Evolutionary conservation across 108 stramenopile species (phyloP).

Genomic region (Aurantiochytrium sp.): DNA sequence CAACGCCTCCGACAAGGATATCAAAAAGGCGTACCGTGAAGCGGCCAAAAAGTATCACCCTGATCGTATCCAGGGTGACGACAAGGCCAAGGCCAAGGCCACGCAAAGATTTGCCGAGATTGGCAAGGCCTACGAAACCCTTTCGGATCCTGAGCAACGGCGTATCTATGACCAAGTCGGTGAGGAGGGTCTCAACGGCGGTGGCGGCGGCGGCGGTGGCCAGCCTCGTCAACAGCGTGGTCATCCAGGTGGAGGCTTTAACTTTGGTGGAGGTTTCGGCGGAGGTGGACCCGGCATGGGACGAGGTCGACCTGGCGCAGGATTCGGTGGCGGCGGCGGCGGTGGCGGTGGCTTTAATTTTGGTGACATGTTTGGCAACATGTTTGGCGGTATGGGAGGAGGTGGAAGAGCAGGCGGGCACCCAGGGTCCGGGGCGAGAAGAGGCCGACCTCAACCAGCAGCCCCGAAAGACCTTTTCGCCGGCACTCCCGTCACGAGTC

Average conservation of each 20-base stretch:
- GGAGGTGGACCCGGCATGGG: background rate
- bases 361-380: constrained; percentile 3
- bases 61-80: background rate
- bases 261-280: background rate
- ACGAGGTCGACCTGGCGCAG: background rate
- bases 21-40: constrained; percentile 21
- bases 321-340: background rate
- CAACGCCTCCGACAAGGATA: constrained; percentile 7
- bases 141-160: constrained; percentile 72
- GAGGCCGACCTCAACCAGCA: background rate
- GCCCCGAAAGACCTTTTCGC: background rate
- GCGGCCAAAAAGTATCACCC: constrained; percentile 27
- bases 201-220: background rate
- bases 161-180: constrained; percentile 75
- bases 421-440: background rate
- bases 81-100: constrained; percentile 27
- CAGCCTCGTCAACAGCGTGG: background rate
- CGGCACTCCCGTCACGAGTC: background rate
- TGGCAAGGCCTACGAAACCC: constrained; percentile 79
- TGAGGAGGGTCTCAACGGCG: background rate
- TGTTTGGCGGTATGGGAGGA: background rate
- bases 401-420: background rate
- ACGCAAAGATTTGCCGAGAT: constrained; percentile 57
- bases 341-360: background rate
- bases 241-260: background rate